Conservation (phyloP, 495 filamentous ascomycete genomes). For the Penicillium bovifimosum region DNA sequence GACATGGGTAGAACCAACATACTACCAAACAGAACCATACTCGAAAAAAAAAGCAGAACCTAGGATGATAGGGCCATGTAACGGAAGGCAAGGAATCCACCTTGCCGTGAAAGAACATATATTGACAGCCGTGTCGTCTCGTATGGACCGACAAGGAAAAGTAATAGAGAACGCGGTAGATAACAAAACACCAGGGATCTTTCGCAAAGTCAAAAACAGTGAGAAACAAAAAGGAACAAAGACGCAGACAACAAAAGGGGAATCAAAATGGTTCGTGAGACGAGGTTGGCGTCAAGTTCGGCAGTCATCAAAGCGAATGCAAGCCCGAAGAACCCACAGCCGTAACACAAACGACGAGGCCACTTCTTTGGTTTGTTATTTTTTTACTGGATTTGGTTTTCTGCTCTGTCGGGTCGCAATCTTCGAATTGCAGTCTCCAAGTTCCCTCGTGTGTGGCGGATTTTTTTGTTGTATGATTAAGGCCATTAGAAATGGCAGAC, state of each 20-base stretch:
- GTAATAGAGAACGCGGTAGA: constrained; percentile 19
- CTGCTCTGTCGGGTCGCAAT: constrained; percentile 11
- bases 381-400: constrained; percentile 4
- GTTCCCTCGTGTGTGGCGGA: constrained; percentile 15
- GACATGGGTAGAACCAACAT: background rate
- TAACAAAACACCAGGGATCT: constrained; percentile 16
- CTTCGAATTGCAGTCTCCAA: constrained; percentile 4
- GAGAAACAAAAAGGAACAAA: constrained; percentile 4
- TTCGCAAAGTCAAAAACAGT: constrained; percentile 11
- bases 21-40: background rate
- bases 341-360: constrained; percentile 17
- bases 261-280: constrained; percentile 45
- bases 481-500: constrained; percentile 11
- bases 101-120: constrained; percentile 19
- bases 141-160: constrained; percentile 16
- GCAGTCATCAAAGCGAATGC: constrained; percentile 29
- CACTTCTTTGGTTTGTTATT: constrained; percentile 9
- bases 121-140: constrained; percentile 28
- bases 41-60: background rate
- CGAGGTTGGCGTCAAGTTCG: constrained; percentile 37
- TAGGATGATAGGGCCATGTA: background rate
- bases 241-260: constrained; percentile 38
- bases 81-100: constrained; percentile 9
- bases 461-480: background rate
- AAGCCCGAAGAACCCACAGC: constrained; percentile 26